Percentiles rank a stretch among this genome's conserved stretches.
Evolutionary conservation across 2,329 filamentous ascomycete genomes (phyloP).

Genomic region (Pestalotiopsis fici): DNA sequence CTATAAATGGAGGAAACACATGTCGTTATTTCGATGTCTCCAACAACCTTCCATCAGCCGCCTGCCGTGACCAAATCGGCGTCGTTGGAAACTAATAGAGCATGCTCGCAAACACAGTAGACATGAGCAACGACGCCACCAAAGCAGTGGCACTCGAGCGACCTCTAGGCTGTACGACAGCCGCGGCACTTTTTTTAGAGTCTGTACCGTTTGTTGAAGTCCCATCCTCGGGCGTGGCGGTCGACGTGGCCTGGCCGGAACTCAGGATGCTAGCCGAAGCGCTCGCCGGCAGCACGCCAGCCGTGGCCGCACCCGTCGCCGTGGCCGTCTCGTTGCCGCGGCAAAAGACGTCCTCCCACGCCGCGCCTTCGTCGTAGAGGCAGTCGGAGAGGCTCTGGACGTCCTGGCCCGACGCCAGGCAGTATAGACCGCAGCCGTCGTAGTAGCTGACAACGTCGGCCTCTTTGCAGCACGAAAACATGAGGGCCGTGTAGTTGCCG

Average conservation of each 20-base stretch:
- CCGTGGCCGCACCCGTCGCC: constrained; percentile 35
- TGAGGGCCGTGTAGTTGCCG: constrained; percentile 41
- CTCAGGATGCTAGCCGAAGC: constrained; percentile 31
- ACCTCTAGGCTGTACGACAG: neutral
- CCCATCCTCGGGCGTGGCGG: neutral
- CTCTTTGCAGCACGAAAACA: constrained; percentile 45
- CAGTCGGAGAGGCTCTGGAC: constrained; percentile 37
- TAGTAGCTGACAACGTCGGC: constrained; percentile 46
- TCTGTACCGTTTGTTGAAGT: neutral
- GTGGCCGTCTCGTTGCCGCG: constrained; percentile 35
- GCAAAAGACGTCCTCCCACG: constrained; percentile 43
- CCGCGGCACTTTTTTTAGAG: neutral
- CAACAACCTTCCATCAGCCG: neutral
- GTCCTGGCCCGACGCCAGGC: constrained; percentile 42
- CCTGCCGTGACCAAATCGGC: neutral
- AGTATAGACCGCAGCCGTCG: constrained; percentile 51
- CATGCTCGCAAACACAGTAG: neutral
- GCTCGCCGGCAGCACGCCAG: constrained; percentile 23
- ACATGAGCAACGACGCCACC: neutral
- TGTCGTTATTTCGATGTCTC: neutral
- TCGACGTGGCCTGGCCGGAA: neutral
- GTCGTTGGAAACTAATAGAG: neutral
- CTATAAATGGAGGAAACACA: neutral
- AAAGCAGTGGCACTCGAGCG: neutral
- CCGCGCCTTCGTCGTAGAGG: constrained; percentile 38